A percentile compares a stretch with the other conserved stretches of the same genome.
These are phyloP conservation scores for Nicotiana obtusifolia DNA, from an alignment of 257 asterid species.

Conservation along the genomic window DNA sequence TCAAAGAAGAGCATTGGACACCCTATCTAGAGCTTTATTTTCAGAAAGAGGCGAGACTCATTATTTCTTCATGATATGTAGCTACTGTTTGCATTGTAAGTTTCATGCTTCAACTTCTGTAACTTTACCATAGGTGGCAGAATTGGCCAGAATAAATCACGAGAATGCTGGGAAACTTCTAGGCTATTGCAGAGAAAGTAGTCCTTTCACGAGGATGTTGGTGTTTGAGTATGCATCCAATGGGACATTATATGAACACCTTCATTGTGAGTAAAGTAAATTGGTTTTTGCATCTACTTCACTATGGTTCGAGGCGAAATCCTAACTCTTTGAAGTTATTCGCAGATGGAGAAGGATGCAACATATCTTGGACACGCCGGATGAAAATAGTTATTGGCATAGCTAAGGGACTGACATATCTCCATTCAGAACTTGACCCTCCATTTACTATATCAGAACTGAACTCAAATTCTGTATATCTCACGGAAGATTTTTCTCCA, in stretches of 20 bases:
- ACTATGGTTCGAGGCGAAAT: not conserved
- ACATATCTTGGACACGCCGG: constrained; percentile 89
- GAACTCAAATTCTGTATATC: constrained; percentile 73
- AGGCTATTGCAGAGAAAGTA: constrained; percentile 79
- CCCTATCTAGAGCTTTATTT: constrained; percentile 84
- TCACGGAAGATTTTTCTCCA: constrained; percentile 93
- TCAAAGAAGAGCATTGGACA: constrained; percentile 84
- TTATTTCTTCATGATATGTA: not conserved
- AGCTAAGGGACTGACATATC: constrained; percentile 77
- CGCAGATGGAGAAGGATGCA: constrained; percentile 92
- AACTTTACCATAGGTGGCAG: constrained; percentile 60
- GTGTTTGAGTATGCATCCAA: constrained; percentile 93
- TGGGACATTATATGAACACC: constrained; percentile 92
- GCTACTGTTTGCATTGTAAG: not conserved
- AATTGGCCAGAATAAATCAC: constrained; percentile 69
- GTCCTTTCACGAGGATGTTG: constrained; percentile 87
- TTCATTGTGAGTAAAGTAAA: constrained; percentile 59
- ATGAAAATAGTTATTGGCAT: constrained; percentile 86
- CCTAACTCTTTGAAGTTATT: not conserved
- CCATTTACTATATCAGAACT: constrained; percentile 85
- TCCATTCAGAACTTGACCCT: constrained; percentile 79
- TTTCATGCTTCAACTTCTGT: constrained; percentile 3
- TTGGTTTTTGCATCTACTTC: not conserved
- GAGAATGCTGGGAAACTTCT: constrained; percentile 67
- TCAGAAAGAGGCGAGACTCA: constrained; percentile 65